Conservation (phyloP, 2,329 filamentous ascomycete genomes). For the Pseudogymnoascus sp. region DNA sequence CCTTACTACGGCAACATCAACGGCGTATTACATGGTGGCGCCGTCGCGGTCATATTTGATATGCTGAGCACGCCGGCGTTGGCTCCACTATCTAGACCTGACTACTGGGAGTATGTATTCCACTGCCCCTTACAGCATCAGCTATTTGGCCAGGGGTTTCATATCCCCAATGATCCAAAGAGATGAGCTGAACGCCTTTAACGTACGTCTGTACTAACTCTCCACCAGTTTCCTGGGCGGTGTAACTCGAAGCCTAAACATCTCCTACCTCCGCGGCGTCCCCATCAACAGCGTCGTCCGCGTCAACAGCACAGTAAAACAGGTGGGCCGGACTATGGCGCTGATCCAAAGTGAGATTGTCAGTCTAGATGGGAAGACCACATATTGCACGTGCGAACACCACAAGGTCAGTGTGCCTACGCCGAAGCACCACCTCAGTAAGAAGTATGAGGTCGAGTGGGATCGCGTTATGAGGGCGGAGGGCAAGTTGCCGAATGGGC, state of each 20-base stretch:
- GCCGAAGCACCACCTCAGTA: conserved; percentile 29
- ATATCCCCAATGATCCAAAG: not conserved
- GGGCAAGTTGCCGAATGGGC: conserved; percentile 11
- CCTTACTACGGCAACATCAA: conserved; percentile 37
- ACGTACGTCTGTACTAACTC: not conserved
- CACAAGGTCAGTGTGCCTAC: conserved; percentile 42
- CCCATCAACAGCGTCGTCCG: conserved; percentile 37
- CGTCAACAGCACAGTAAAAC: conserved; percentile 35
- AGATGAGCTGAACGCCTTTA: not conserved
- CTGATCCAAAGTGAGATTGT: conserved; percentile 43
- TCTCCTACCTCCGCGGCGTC: conserved; percentile 43
- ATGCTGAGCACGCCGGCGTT: conserved; percentile 43
- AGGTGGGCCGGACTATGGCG: conserved; percentile 42
- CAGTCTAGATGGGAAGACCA: conserved; percentile 37
- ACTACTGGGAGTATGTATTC: conserved; percentile 38
- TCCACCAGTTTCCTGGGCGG: conserved; percentile 37
- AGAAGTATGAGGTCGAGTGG: conserved; percentile 32
- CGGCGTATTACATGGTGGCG: conserved; percentile 44
- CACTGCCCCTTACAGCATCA: not conserved
- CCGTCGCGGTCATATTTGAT: conserved; percentile 46
- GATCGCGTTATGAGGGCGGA: conserved; percentile 34
- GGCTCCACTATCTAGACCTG: conserved; percentile 38
- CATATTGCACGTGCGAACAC: conserved; percentile 43
- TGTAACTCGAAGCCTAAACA: conserved; percentile 40
- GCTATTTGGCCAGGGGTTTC: not conserved